A percentile compares a stretch with the other conserved stretches of the same genome.
phyloP scores from a whole-genome alignment of 2,329 filamentous ascomycete genomes.

The Aspergillus brunneoviolaceus region DNA sequence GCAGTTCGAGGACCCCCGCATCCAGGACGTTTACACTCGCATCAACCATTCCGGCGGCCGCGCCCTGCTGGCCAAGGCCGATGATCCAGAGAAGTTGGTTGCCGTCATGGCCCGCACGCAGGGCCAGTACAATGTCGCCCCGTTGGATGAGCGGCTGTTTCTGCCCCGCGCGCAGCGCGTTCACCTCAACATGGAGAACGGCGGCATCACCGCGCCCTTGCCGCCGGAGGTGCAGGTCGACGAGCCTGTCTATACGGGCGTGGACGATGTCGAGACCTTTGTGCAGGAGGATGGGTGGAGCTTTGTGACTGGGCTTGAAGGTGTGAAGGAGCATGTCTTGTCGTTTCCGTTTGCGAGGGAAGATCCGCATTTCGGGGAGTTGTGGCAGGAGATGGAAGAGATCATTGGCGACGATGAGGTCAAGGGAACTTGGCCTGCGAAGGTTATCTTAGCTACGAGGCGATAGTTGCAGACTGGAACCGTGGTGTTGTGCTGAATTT shows the following conservation, averaged over 20 bases:
- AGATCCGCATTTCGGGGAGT: background rate
- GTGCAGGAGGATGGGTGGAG: background rate
- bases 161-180: background rate
- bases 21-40: background rate
- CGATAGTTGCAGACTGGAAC: too few relatives aligned
- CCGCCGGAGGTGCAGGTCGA: background rate
- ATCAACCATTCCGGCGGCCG: background rate
- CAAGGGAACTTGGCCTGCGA: background rate
- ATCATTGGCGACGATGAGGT: background rate
- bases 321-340: background rate
- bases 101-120: background rate
- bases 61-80: background rate
- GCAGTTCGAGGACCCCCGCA: background rate
- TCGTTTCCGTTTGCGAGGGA: background rate
- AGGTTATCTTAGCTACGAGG: too few relatives aligned
- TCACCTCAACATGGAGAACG: background rate
- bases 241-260: background rate
- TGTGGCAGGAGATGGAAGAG: conserved; percentile 1
- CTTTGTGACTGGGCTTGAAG: background rate
- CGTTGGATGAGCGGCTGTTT: background rate
- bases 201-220: background rate
- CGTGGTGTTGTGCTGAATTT: too few relatives aligned
- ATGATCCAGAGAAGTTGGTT: background rate
- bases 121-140: background rate
- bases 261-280: background rate